Conservation (phyloP, 768 basidiomycete genomes). For the Trametes cinnabarina region DNA sequence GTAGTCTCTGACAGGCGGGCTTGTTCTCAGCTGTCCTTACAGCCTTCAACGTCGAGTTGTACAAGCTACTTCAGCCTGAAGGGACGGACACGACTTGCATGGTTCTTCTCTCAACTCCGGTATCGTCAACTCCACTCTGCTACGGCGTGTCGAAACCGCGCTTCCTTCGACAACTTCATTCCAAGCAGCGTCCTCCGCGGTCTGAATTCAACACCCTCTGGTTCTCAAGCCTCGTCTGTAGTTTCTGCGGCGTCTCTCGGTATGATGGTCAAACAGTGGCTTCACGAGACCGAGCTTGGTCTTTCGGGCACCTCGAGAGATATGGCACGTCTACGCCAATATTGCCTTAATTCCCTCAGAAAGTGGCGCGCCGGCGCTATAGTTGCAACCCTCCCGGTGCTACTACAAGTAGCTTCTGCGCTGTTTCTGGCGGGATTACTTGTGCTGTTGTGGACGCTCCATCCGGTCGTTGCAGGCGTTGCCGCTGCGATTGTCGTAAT, state of each 20-base stretch:
- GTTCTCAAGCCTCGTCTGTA: background rate
- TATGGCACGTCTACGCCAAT: background rate
- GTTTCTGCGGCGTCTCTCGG: background rate
- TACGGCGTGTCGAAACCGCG: no score
- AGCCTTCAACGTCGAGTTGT: no score
- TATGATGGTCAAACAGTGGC: constrained; percentile 5
- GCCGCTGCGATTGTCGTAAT: background rate
- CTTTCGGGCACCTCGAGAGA: background rate
- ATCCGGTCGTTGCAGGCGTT: background rate
- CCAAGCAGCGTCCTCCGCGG: no score
- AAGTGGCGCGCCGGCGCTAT: constrained; percentile 22
- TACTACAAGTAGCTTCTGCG: constrained; percentile 20
- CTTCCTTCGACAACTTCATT: no score
- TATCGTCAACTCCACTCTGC: no score
- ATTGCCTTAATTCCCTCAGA: constrained; percentile 7
- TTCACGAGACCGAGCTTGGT: background rate
- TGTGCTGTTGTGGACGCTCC: background rate
- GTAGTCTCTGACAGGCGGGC: no score
- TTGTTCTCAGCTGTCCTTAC: no score
- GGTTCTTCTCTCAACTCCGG: no score
- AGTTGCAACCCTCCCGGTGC: constrained; percentile 18
- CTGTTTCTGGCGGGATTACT: constrained; percentile 5
- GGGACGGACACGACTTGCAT: no score
- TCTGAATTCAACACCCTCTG: background rate
- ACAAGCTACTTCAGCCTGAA: no score